A percentile compares a stretch with the other conserved stretches of the same genome.
Conservation (phyloP, 2,329 filamentous ascomycete species). For the Lasiodiplodia sp. region DNA sequence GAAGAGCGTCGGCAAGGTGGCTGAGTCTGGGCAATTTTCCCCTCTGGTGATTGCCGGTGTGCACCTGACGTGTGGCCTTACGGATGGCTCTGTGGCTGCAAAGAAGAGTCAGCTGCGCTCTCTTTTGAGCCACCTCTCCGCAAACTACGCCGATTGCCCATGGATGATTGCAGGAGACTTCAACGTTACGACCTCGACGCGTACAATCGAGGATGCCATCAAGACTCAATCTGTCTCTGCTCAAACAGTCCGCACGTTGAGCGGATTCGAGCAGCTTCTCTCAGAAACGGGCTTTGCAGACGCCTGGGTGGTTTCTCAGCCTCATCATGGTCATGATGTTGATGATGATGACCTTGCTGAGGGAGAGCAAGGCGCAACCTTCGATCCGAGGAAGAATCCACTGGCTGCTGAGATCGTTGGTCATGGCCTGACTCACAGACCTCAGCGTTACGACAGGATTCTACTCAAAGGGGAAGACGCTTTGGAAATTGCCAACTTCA, state of each 20-base stretch:
- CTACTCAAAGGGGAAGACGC: conserved; percentile 56
- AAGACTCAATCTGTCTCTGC: conserved; percentile 62
- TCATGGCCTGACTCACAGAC: conserved; percentile 63
- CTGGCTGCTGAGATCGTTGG: conserved; percentile 63
- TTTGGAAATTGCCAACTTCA: conserved; percentile 57
- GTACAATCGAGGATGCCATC: conserved; percentile 62
- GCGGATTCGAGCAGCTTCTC: conserved; percentile 57
- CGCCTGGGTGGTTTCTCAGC: conserved; percentile 58
- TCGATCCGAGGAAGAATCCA: conserved; percentile 65
- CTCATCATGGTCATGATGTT: conserved; percentile 33
- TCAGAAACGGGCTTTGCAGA: conserved; percentile 59
- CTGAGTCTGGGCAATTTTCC: conserved; percentile 36
- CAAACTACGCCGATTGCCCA: conserved; percentile 52
- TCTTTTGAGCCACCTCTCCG: conserved; percentile 57
- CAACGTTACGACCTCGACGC: conserved; percentile 67
- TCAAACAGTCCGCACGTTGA: conserved; percentile 54
- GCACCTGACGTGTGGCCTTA: conserved; percentile 68
- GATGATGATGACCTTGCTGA: conserved; percentile 50
- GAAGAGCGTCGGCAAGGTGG: conserved; percentile 41
- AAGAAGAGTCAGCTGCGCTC: conserved; percentile 65
- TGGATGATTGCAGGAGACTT: conserved; percentile 70
- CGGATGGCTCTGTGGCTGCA: conserved; percentile 62
- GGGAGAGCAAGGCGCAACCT: conserved; percentile 71
- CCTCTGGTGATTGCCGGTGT: conserved; percentile 63
- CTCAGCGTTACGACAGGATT: conserved; percentile 72